These are phyloP conservation scores for Mortierella sp. DNA, from an alignment of 371 early-diverging fungal genomes.

Conservation along the genomic window DNA sequence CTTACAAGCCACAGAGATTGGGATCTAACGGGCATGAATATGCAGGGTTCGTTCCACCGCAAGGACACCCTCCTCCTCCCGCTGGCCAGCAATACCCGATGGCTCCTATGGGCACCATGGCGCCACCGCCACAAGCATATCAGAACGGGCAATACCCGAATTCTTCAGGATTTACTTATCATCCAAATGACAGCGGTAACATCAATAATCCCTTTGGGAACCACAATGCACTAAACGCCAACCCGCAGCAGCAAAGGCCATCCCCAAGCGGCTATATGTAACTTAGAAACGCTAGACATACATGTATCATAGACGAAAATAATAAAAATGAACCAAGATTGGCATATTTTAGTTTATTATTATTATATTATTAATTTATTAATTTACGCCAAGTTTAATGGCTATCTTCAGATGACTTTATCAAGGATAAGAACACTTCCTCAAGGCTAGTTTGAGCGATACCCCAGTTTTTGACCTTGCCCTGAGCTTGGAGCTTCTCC, in stretches of 20 bases:
- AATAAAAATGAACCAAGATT: background rate
- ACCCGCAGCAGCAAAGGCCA: constrained; percentile 4
- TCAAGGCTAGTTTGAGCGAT: constrained; percentile 77
- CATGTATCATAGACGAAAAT: constrained; percentile 11
- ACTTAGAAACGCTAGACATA: background rate
- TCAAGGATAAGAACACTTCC: constrained; percentile 67
- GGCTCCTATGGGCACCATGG: constrained; percentile 24
- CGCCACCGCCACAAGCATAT: constrained; percentile 29
- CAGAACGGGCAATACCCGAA: constrained; percentile 6
- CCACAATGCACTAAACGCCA: constrained; percentile 20
- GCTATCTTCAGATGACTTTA: constrained; percentile 37
- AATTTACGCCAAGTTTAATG: constrained; percentile 19
- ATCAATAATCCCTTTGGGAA: constrained; percentile 30
- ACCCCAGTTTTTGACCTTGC: constrained; percentile 72
- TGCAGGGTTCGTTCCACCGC: constrained; percentile 5
- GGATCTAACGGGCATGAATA: constrained; percentile 17
- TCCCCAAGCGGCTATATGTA: constrained; percentile 28
- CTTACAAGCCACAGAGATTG: constrained; percentile 15
- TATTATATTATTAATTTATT: background rate
- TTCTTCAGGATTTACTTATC: constrained; percentile 1
- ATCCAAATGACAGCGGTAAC: constrained; percentile 15
- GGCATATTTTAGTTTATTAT: background rate
- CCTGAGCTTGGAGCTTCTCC: constrained; percentile 53
- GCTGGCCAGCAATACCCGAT: constrained; percentile 24
- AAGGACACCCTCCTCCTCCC: constrained; percentile 9